Percentiles rank a stretch among this genome's conserved stretches.
phyloP scores from a whole-genome alignment of 192 early-diverging fungal species.

The Geosiphon pyriformis region DNA sequence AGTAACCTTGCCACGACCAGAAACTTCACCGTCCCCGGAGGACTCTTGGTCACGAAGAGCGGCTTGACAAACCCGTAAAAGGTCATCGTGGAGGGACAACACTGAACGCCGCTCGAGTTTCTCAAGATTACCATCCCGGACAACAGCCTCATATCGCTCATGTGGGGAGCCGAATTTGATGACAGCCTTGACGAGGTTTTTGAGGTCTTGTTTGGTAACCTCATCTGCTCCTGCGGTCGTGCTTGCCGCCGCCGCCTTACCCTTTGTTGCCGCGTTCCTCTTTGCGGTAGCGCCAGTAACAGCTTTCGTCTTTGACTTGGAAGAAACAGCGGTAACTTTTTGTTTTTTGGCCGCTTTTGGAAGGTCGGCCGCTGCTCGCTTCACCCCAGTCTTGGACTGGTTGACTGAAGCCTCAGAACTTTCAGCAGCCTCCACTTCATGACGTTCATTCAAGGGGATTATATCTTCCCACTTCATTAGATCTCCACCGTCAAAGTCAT shows the following conservation, averaged over 20 bases:
- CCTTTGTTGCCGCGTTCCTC: conserved; percentile 27
- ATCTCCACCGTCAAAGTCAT: conserved; percentile 73
- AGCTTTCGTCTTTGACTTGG: conserved; percentile 32
- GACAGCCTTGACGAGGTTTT: conserved; percentile 72
- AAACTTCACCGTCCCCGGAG: conserved; percentile 31
- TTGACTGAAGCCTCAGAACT: conserved; percentile 19
- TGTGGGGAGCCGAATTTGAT: conserved; percentile 80
- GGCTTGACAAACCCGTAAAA: conserved; percentile 43
- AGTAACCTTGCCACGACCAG: conserved; percentile 60
- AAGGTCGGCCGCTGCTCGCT: background rate
- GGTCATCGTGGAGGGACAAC: conserved; percentile 34
- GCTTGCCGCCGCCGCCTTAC: background rate
- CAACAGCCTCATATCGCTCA: conserved; percentile 75
- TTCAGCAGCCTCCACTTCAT: conserved; percentile 31
- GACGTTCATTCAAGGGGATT: conserved; percentile 82
- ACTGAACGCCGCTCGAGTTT: conserved; percentile 50
- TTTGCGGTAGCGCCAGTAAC: conserved; percentile 30
- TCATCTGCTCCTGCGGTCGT: conserved; percentile 8
- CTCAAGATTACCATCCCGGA: conserved; percentile 73
- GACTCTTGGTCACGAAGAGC: conserved; percentile 37
- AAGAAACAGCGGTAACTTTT: background rate
- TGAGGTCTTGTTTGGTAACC: conserved; percentile 76
- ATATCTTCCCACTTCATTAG: conserved; percentile 95
- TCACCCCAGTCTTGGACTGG: conserved; percentile 7
- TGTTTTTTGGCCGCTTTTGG: background rate